These are phyloP conservation scores for Hanseniaspora hatyaiensis DNA, from an alignment of 805 yeast species.

Conservation along the genomic window DNA sequence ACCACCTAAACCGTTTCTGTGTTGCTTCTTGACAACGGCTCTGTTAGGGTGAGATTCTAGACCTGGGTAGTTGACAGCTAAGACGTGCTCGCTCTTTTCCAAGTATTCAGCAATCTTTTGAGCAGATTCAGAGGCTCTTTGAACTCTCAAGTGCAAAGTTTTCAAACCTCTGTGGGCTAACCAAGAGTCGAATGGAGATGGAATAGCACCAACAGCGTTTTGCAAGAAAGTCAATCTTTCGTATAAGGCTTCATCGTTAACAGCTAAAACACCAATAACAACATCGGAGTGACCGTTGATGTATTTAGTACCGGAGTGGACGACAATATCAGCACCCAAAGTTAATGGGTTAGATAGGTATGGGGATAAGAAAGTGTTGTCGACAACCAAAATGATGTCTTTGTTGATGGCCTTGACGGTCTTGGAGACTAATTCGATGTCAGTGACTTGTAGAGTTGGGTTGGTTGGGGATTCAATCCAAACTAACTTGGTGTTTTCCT, in stretches of 20 bases:
- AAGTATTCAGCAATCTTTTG: slow-evolving; percentile 58
- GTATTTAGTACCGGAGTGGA: slow-evolving; percentile 82
- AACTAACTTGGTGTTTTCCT: slow-evolving; percentile 56
- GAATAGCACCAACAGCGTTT: slow-evolving; percentile 79
- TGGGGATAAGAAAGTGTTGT: slow-evolving; percentile 81
- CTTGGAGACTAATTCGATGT: slow-evolving; percentile 49
- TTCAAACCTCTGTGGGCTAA: slow-evolving; percentile 85
- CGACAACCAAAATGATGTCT: slow-evolving; percentile 58
- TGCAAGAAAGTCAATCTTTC: slow-evolving; percentile 64
- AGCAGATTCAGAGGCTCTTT: slow-evolving; percentile 57
- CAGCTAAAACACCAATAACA: slow-evolving; percentile 71
- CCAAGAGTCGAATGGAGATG: slow-evolving; percentile 87
- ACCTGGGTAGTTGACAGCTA: slow-evolving; percentile 75
- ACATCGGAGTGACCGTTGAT: slow-evolving; percentile 89
- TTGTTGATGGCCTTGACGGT: slow-evolving; percentile 43
- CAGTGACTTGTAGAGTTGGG: slow-evolving; percentile 74
- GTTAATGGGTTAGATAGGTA: slow-evolving; percentile 73
- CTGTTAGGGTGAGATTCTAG: slow-evolving; percentile 52
- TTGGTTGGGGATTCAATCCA: slow-evolving; percentile 87
- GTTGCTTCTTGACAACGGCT: slow-evolving; percentile 58
- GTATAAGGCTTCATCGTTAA: slow-evolving; percentile 49
- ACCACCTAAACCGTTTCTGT: slow-evolving; percentile 77
- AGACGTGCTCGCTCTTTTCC: slow-evolving; percentile 38
- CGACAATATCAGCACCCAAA: slow-evolving; percentile 77
- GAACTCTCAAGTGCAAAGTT: slow-evolving; percentile 70